Evolutionary conservation across 805 yeast species (phyloP), one percentile per base, ranked within the genome.

Genomic region (Suhomyces pyralidae): DNA sequence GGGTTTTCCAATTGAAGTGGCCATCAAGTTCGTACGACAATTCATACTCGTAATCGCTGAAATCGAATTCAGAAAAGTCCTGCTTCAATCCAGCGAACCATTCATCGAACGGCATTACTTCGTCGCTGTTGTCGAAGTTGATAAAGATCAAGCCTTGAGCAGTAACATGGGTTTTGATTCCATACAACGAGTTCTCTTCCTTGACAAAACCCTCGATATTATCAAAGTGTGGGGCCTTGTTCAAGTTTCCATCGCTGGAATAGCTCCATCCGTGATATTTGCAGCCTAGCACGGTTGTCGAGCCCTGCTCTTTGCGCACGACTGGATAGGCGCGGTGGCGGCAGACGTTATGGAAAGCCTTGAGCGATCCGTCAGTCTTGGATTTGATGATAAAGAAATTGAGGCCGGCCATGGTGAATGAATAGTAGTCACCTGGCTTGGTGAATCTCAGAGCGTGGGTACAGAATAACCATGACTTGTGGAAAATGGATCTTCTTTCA

Each of bases 261-360:
- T 82, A 82, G 24, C 84, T 77, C 87, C 86, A 82, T 22, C 86
- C 86, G 58, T 82, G 86, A 64, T 82, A 82, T 58, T 80, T 77
- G 66, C 87, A 82, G 42, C 85, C 85, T 32, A 82, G 67, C 40
- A 82, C 74, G 15, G 72, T 74, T 2, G 85, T 76, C n/a, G 84
- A 80, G 25, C 87, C 87, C 57, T 78, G 69, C 34, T 81, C 81
- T 61, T 82, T 82, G 64, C 80, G 74, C 25, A 82, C 79, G 42
- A 82, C 83, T 1, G 87, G 87, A 58, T 77, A 82, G 6, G 86
- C 86, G 62, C 86, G 73, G 67, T 82, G 87, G 59, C 86, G 83
- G 61, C 87, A 82, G 36, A 82, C 81, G 59, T 82, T 82, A 64
- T 82, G 87, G 70, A 82, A 82, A 14, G 85, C 86, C 63, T 80